Base-by-base conservation (phyloP, 768 basidiomycete species). In the Kwoniella mangroviensis region DNA sequence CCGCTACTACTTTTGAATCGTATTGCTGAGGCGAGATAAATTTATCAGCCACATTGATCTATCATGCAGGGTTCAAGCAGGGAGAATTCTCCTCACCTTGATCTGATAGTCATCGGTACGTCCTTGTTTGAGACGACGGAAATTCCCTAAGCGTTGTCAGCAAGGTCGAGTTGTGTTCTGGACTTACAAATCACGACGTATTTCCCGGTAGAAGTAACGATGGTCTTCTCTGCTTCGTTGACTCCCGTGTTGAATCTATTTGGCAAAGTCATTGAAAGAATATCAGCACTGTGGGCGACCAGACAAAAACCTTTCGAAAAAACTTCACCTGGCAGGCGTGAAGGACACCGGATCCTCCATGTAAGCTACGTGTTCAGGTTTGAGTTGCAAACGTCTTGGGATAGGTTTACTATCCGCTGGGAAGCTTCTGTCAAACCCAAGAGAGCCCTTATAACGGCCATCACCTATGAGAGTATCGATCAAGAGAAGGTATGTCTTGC, bases 391-490 rank as follows among this genome's bases (percentile, higher is more conserved):
- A 57, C 94, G 86, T 74, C 89, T 88, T 24, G 97, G 95, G 66
- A 93, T 88, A 2, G 97, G 97, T 85, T 97, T 98, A 69, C 94
- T 88, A 49, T 88, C 89, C 28, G 94, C 94, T 11, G 97, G 97
- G 89, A 99, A 98, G 81, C 91, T 91, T 60, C 94, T 87, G 80
- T 98, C 95, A 78, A 98, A 98, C 49, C 94, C 94, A 43, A 93
- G 84, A 52, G 88, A 88, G 11, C 92, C 94, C 45, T 88, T 87
- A 78, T 92, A 94, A 68, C 88, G 88, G 7, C 94, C 94, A 80
- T 93, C 92, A 21, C 93, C 94, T 75, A 98, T 98, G 65, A 93
- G 87, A 0, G 94, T 94, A 81, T 99, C 94, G 79, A 98, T 94
- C 73, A 99, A 87, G 52, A 98, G 86, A 65, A 99, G 86, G 82